Percentiles rank a stretch among this genome's conserved stretches.
Conservation (phyloP, 2,329 filamentous ascomycete species). For the Fusarium sp. region DNA sequence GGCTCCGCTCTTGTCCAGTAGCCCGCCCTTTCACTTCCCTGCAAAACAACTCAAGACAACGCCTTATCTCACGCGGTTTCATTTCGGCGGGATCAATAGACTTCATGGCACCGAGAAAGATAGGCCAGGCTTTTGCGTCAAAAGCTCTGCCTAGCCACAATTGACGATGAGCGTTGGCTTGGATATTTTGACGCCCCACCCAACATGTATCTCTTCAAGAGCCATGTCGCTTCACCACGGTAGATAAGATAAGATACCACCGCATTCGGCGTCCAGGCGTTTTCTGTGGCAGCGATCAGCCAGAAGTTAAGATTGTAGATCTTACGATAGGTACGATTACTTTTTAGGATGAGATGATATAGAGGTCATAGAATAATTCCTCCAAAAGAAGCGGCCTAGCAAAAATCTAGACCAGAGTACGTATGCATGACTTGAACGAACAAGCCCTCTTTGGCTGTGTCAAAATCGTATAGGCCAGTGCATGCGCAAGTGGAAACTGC, state of each 20-base stretch:
- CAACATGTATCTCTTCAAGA: too few species aligned
- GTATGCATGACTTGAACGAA: background rate
- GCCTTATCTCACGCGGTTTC: background rate
- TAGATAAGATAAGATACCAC: too few species aligned
- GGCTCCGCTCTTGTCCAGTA: background rate
- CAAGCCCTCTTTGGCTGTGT: too few species aligned
- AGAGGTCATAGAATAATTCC: background rate
- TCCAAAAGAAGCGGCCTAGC: background rate
- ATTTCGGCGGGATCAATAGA: background rate
- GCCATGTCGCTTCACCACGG: too few species aligned
- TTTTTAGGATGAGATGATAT: too few species aligned
- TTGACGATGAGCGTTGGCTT: background rate
- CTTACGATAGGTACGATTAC: background rate
- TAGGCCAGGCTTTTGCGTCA: accelerated
- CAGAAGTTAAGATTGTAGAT: accelerated
- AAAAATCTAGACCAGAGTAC: background rate
- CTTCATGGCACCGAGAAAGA: background rate
- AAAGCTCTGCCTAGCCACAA: accelerated
- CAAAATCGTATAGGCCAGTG: too few species aligned
- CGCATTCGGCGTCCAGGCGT: too few species aligned
- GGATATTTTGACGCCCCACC: accelerated
- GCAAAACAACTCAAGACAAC: accelerated
- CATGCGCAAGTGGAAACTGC: too few species aligned
- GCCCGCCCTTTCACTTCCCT: background rate
- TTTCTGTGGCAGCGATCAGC: too few species aligned